phyloP scores from a whole-genome alignment of 129 eudicot genomes.

The Smallanthus sonchifolius region DNA sequence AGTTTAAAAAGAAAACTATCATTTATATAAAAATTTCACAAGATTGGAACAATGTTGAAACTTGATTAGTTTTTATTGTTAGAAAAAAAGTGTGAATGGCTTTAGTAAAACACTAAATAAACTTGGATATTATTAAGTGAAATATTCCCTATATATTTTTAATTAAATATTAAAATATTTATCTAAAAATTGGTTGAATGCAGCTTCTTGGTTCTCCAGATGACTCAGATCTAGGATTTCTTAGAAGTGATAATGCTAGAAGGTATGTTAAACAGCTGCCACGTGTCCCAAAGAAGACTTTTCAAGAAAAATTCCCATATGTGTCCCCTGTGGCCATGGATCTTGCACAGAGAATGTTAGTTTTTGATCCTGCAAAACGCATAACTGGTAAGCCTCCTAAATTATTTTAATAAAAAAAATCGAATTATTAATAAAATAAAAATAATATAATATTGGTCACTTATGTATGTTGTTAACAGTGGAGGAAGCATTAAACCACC shows the following conservation, averaged over 20 bases:
- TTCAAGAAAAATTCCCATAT: conserved; percentile 64
- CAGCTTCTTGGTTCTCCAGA: conserved; percentile 90
- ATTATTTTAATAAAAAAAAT: neutral
- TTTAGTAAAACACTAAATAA: too few species aligned
- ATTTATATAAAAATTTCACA: too few species aligned
- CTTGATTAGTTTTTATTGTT: too few species aligned
- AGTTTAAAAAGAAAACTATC: too few species aligned
- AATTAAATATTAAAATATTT: neutral
- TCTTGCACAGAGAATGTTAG: conserved; percentile 83
- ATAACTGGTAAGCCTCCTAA: conserved; percentile 55
- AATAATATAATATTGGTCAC: neutral
- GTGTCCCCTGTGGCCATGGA: conserved; percentile 71
- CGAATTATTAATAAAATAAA: neutral
- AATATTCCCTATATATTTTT: too few species aligned
- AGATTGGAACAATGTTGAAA: too few species aligned
- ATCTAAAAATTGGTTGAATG: neutral
- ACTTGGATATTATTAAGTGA: too few species aligned
- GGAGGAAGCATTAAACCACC: conserved; percentile 88
- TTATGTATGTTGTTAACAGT: conserved; percentile 33
- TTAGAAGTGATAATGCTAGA: conserved; percentile 80
- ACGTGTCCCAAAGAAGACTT: conserved; percentile 55
- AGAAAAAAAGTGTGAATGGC: too few species aligned
- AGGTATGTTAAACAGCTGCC: conserved; percentile 79
- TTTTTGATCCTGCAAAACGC: conserved; percentile 90
- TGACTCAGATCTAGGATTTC: conserved; percentile 83